Conservation (phyloP, 176 grass and related monocot genomes). For the Saccharum spontaneum region DNA sequence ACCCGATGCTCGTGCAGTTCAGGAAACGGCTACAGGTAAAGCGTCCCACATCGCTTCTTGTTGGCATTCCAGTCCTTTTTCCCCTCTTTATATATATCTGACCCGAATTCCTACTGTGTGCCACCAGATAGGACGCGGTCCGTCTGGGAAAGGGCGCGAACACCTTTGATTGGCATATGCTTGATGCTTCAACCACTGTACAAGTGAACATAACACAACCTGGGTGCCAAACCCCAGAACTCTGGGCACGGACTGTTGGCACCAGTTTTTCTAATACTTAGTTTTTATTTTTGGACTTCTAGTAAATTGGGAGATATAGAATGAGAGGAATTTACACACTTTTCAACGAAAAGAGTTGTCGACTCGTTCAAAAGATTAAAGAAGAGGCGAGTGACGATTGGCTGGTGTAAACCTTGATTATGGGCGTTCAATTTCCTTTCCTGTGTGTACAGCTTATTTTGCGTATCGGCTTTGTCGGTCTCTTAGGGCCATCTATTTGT, state of each 20-base stretch:
- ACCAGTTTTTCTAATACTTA: not conserved
- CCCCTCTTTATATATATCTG: not conserved
- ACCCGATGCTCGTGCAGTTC: constrained; percentile 62
- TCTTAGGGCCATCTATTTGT: no score
- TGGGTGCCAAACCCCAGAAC: constrained; percentile 15
- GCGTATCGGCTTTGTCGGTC: no score
- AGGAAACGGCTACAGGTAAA: constrained; percentile 48
- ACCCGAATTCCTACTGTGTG: not conserved
- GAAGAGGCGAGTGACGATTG: no score
- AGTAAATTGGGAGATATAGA: not conserved
- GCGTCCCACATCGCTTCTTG: not conserved
- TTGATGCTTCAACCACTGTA: constrained; percentile 7
- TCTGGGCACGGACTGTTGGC: constrained; percentile 1
- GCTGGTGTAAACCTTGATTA: no score
- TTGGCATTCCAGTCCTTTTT: not conserved
- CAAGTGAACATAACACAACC: constrained; percentile 24
- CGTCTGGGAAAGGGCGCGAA: not conserved
- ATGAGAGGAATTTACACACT: not conserved
- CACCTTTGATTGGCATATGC: not conserved
- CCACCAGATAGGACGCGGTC: not conserved
- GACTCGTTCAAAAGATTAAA: no score
- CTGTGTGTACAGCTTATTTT: no score
- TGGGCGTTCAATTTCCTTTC: no score
- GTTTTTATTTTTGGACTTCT: not conserved
- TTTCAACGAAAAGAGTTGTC: not conserved